Conservation (phyloP, 1,284 basidiomycete genomes). For the Ustanciosporium gigantosporum region DNA sequence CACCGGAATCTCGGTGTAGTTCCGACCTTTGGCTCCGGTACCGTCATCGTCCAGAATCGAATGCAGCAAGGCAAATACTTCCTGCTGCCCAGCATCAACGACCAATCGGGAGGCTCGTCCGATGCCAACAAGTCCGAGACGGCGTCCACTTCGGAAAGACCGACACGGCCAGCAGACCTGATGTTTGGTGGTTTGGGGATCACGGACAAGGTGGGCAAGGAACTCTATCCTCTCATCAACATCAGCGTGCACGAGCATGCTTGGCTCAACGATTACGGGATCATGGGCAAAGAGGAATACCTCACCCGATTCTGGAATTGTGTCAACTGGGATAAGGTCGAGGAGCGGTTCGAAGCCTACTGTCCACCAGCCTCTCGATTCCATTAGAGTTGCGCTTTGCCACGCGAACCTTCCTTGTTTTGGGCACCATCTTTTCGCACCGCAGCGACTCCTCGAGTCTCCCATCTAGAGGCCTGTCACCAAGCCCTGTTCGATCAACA, state of each 20-base stretch:
- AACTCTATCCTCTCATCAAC: slow-evolving; percentile 78
- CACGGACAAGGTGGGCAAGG: slow-evolving; percentile 64
- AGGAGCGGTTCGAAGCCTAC: slow-evolving; percentile 39
- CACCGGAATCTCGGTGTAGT: slow-evolving; percentile 71
- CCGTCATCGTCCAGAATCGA: slow-evolving; percentile 71
- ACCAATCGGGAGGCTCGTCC: slow-evolving; percentile 28
- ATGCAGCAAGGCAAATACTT: slow-evolving; percentile 44
- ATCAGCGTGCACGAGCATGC: slow-evolving; percentile 86
- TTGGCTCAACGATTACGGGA: slow-evolving; percentile 85
- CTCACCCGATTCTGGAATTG: slow-evolving; percentile 85
- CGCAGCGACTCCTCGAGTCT: background rate
- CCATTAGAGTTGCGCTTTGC: slow-evolving; percentile 2
- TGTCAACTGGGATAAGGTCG: slow-evolving; percentile 73
- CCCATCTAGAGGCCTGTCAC: no score
- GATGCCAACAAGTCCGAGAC: slow-evolving; percentile 47
- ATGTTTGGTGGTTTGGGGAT: slow-evolving; percentile 27
- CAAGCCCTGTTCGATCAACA: no score
- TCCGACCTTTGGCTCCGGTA: slow-evolving; percentile 86
- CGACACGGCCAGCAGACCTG: slow-evolving; percentile 14
- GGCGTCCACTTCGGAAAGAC: slow-evolving; percentile 5
- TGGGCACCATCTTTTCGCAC: background rate
- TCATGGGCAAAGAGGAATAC: slow-evolving; percentile 92
- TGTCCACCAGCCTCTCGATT: slow-evolving; percentile 26
- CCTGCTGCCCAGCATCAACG: slow-evolving; percentile 44
- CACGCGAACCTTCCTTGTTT: background rate